Base-by-base conservation (phyloP, 257 asterid species). In the Capsicum rhomboideum region DNA sequence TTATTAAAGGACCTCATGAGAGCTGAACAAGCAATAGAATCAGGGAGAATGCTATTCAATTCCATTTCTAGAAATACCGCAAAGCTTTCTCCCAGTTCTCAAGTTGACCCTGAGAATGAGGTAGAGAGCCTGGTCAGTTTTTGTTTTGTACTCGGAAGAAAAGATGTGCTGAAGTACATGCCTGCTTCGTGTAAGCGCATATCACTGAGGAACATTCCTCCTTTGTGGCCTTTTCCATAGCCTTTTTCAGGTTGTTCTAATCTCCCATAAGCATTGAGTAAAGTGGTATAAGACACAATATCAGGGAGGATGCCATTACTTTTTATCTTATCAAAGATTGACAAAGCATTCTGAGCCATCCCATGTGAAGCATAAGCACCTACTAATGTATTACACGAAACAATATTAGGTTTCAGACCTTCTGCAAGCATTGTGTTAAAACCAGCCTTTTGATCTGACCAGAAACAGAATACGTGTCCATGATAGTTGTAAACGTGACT, bases 311-410 rank as follows among this genome's bases (percentile, higher is more conserved):
- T 31, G 66, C 97, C 95, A 31, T 85, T 90, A 83, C 46, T 82
- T 86, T 88, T 89, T 92, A 94, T 94, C 87, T 92, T 93, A 49
- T 89, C 28, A 83, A 96, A 93, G 61, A 91, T 79, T n/a, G n/a
- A n/a, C n/a, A n/a, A n/a, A n/a, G n/a, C n/a, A n/a, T n/a, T n/a
- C n/a, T n/a, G n/a, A n/a, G 94, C 87, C 90, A 89, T 90, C 50
- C 99, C 99, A 75, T 89, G 93, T 8, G 97, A 91, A 84, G 99
- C 99, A 84, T 93, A 92, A 34, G 98, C 96, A 84, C 98, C 95
- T 10, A 96, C 92, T 80, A 96, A 86, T 54, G 98, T 89, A 88
- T 94, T 96, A 88, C 93, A 96, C 9, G 99, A 87, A 85, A 96
- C 94, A 82, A 94, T 88, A 85, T 91, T 96, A 52, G 99, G 99